Conservation (phyloP, 2,329 filamentous ascomycete species). For the Arachnopeziza araneosa region DNA sequence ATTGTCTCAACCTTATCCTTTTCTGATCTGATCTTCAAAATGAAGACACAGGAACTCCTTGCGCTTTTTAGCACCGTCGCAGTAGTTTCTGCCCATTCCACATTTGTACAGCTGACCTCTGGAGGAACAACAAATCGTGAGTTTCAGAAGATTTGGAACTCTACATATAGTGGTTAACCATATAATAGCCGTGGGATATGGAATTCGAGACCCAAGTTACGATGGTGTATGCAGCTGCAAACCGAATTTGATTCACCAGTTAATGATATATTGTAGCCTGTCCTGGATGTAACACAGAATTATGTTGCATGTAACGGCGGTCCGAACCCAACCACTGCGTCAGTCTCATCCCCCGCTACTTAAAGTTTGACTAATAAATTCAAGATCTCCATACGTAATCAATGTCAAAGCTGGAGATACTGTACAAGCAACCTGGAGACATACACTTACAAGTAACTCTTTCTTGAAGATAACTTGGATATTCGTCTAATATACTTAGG, state of each 20-base stretch:
- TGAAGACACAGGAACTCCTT: background rate
- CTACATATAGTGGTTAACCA: background rate
- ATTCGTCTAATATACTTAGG: slow-evolving; percentile 13
- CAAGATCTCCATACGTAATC: slow-evolving; percentile 41
- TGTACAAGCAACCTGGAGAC: slow-evolving; percentile 50
- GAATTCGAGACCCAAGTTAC: slow-evolving; percentile 47
- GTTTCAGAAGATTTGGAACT: background rate
- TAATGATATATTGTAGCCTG: slow-evolving; percentile 31
- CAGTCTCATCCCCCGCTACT: too few relatives aligned
- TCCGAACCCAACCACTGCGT: slow-evolving; percentile 45
- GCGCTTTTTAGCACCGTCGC: background rate
- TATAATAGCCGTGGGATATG: slow-evolving; percentile 39
- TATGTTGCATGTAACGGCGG: slow-evolving; percentile 52
- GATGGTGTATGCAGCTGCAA: slow-evolving; percentile 36
- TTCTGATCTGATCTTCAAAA: background rate
- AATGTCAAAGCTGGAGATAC: slow-evolving; percentile 44
- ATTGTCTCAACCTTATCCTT: background rate
- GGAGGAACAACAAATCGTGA: slow-evolving; percentile 38
- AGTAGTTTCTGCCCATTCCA: slow-evolving; percentile 41
- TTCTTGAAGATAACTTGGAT: background rate
- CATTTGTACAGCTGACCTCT: slow-evolving; percentile 42
- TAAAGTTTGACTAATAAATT: too few relatives aligned
- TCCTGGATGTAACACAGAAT: slow-evolving; percentile 48
- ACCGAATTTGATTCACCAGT: background rate
- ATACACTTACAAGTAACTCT: slow-evolving; percentile 38